phyloP scores from a whole-genome alignment of 192 early-diverging fungal species.

The Coemansia sp. region DNA sequence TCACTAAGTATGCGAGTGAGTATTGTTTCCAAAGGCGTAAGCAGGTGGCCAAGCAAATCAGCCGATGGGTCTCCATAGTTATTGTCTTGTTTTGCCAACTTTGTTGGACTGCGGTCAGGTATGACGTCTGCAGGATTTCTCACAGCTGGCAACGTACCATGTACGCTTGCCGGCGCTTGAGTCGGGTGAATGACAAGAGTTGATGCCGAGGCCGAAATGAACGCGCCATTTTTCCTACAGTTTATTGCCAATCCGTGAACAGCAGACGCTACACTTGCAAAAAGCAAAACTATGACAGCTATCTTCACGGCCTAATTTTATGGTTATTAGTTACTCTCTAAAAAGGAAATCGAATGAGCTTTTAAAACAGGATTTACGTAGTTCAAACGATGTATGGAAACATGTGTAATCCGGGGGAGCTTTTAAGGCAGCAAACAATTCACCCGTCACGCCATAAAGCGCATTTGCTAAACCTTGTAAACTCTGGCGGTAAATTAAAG shows the following conservation, averaged over 20 bases:
- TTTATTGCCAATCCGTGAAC: conserved; percentile 9
- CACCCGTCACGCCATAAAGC: not conserved
- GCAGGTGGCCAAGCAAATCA: conserved; percentile 12
- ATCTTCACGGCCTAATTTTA: conserved; percentile 9
- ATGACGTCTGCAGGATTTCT: no score
- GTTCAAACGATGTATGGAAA: no score
- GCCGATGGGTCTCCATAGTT: not conserved
- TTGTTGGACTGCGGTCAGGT: not conserved
- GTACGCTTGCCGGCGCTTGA: not conserved
- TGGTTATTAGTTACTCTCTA: not conserved
- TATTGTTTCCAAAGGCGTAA: conserved; percentile 14
- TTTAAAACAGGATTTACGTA: no score
- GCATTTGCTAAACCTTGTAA: not conserved
- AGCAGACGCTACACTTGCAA: not conserved
- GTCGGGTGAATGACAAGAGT: no score
- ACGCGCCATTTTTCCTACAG: conserved; percentile 30
- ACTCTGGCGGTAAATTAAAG: not conserved
- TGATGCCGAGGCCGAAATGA: no score
- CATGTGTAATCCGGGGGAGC: no score
- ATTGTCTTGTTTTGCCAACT: not conserved
- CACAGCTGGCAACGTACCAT: not conserved
- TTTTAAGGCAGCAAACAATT: no score
- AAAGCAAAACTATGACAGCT: not conserved
- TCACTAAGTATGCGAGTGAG: conserved; percentile 13
- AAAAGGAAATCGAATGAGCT: conserved; percentile 3